Base-by-base conservation (phyloP, 345 rosid genomes). In the Eucalyptus erythrocorys region DNA sequence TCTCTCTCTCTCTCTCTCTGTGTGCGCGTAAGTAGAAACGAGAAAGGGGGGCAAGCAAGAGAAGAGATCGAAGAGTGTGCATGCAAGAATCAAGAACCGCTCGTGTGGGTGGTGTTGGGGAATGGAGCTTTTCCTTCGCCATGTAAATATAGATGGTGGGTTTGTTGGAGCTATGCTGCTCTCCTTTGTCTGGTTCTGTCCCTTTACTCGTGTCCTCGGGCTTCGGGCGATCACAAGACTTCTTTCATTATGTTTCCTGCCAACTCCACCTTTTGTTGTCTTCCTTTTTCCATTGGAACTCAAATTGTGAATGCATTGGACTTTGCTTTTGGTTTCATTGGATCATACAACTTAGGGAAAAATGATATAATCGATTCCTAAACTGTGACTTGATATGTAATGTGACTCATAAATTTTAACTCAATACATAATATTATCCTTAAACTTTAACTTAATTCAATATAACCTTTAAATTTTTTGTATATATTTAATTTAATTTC, bases 51-150 rank as follows among this genome's bases (percentile, higher is more conserved):
- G 82, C 51, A 87, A 89, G 89, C 91, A 93, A 76, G 47, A 76
- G 82, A 40, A 76, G 47, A 76, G 82, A 40, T 76, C 27, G 14
- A 21, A 76, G 47, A 2, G 15, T 12, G 47, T 22, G 30, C 47
- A 21, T 40, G 47, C 82, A 40, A 76, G 93, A 90, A 48, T 86
- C 90, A 90, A 93, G 93, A 94, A 50, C 91, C 94, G 92, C 95
- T 93, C 97, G 97, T 95, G 97, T 90, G 97, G 95, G 94, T 88
- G 90, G 88, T 81, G 90, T 88, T 79, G 84, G 87, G 82, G 86
- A 48, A 76, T 48, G 86, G 87, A 85, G 82, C 84, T 11, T 40
- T 40, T 15, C 84, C 84, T 40, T 40, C 24, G 47, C 84, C 47
- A 26, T 43, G 84, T 76, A 76, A 76, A 40, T 76, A 76, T 76